Conservation (phyloP, 495 filamentous ascomycete species). For the Talaromyces wortmannii region DNA sequence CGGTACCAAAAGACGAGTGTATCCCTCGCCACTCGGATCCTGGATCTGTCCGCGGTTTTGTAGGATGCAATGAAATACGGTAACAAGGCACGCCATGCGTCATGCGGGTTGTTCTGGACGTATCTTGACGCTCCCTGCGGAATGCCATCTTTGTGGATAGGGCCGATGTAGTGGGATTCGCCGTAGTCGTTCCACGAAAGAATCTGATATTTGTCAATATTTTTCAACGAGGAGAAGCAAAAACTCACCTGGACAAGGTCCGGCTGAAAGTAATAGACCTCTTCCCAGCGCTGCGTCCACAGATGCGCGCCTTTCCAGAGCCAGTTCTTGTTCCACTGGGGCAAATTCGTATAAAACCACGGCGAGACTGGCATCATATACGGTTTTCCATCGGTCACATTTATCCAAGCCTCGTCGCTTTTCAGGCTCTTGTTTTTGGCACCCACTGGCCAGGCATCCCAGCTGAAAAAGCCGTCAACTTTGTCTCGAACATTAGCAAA, state of each 20-base stretch:
- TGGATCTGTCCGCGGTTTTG: constrained; percentile 38
- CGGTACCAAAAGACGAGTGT: constrained; percentile 65
- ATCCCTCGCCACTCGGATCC: constrained; percentile 18
- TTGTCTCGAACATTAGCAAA: constrained; percentile 33
- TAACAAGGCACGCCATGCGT: constrained; percentile 48
- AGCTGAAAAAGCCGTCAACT: constrained; percentile 60
- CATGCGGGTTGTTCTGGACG: constrained; percentile 42
- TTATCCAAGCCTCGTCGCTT: constrained; percentile 48
- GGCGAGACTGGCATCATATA: constrained; percentile 80
- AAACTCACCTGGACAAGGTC: constrained; percentile 53
- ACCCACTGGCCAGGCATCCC: constrained; percentile 69
- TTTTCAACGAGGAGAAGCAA: neutral
- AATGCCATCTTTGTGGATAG: constrained; percentile 40
- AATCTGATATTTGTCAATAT: constrained; percentile 17
- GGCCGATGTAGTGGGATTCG: constrained; percentile 69
- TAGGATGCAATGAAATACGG: constrained; percentile 61
- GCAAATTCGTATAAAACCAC: constrained; percentile 69
- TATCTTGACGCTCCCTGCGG: constrained; percentile 44
- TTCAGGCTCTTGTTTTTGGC: constrained; percentile 42
- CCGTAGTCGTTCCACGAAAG: constrained; percentile 71
- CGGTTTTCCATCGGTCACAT: constrained; percentile 44
- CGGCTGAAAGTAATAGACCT: constrained; percentile 56
- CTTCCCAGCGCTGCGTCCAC: constrained; percentile 70
- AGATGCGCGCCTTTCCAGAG: constrained; percentile 62
- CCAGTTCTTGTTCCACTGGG: constrained; percentile 68